These are phyloP conservation scores for Rhizopogon vinicolor DNA, from an alignment of 768 basidiomycete genomes.

Conservation along the genomic window DNA sequence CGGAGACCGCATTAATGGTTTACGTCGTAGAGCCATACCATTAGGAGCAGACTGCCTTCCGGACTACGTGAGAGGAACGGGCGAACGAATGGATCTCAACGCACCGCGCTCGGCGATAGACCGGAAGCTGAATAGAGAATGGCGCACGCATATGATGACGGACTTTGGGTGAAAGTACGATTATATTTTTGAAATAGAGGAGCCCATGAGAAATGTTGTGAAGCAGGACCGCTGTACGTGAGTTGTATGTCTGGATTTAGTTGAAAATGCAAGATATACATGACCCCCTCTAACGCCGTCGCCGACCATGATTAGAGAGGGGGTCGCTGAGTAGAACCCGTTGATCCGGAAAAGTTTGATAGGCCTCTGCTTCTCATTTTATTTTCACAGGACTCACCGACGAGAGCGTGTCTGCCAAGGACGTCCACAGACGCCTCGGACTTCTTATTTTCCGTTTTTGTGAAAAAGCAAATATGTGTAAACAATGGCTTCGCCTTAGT, in stretches of 20 bases:
- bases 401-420: not conserved
- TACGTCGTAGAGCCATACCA: not conserved
- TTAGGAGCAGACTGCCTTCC: conserved; percentile 6
- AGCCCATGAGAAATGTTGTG: not conserved
- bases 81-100: not conserved
- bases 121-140: conserved; percentile 4
- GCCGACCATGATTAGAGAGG: conserved; percentile 1
- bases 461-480: not conserved
- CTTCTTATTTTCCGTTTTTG: not conserved
- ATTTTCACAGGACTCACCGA: no score
- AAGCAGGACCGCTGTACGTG: not conserved
- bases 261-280: no score
- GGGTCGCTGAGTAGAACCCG: no score
- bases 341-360: no score
- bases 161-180: conserved; percentile 12
- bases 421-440: no score
- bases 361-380: no score
- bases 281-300: conserved; percentile 18
- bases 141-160: not conserved
- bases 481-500: no score
- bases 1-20: conserved; percentile 7
- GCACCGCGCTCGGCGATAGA: conserved; percentile 13
- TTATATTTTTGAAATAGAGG: not conserved
- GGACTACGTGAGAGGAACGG: not conserved
- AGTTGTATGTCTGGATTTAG: not conserved